Percentiles rank a stretch among this genome's conserved stretches.
Evolutionary conservation across 164 flowering plant genomes (phyloP).

Genomic region (Cinnamomum micranthum): DNA sequence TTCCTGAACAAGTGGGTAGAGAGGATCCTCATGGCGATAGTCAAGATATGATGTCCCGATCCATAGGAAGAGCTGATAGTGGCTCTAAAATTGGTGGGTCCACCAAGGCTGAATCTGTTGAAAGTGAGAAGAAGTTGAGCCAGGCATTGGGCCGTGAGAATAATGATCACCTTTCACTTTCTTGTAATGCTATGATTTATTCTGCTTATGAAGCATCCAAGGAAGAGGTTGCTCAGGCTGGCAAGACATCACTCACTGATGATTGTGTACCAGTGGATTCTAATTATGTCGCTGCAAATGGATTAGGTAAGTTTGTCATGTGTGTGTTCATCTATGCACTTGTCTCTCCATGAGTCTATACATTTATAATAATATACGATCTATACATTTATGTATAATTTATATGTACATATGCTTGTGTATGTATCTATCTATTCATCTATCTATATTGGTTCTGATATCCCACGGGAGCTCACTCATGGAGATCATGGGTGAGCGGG

Average conservation of each 20-base stretch:
- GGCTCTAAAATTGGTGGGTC: slow-evolving; percentile 89
- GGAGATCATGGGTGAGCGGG: no score
- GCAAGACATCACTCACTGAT: slow-evolving; percentile 46
- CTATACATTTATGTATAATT: no score
- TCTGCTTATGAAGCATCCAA: slow-evolving; percentile 68
- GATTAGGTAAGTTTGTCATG: slow-evolving; percentile 32
- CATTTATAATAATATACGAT: not conserved
- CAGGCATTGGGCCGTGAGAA: slow-evolving; percentile 33
- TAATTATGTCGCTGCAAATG: slow-evolving; percentile 51
- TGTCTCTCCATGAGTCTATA: not conserved
- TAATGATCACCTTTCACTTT: slow-evolving; percentile 63
- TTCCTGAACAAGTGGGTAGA: slow-evolving; percentile 67
- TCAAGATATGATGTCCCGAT: slow-evolving; percentile 79
- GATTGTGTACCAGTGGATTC: slow-evolving; percentile 41
- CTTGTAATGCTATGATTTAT: slow-evolving; percentile 71
- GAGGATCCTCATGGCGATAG: slow-evolving; percentile 87
- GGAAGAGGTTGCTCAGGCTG: slow-evolving; percentile 62
- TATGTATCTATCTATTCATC: no score
- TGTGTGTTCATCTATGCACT: not conserved
- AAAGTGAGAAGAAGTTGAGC: slow-evolving; percentile 83
- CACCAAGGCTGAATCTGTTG: slow-evolving; percentile 82
- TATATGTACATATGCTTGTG: no score
- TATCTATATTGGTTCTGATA: no score
- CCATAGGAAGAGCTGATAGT: slow-evolving; percentile 85
- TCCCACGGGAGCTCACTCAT: no score